Conservation (phyloP, 228 moss, liverwort and hornwort genomes). For the Sphagnum magellanicum region DNA sequence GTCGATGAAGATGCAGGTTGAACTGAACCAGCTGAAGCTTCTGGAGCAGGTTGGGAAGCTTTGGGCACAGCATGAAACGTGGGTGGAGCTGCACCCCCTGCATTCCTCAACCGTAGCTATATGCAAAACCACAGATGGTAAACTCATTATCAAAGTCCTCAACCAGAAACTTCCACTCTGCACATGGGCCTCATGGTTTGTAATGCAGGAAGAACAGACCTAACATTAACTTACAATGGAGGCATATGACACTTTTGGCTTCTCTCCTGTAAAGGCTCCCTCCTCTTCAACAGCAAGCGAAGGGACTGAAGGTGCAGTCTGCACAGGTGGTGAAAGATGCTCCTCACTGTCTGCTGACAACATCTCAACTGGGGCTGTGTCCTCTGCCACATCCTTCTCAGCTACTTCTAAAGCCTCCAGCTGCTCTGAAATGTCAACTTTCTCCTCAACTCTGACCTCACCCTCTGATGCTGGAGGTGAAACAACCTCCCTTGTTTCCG, state of each 20-base stretch:
- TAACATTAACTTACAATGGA: conserved; percentile 27
- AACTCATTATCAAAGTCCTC: background rate
- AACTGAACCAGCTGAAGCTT: conserved; percentile 24
- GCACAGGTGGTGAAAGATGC: conserved; percentile 10
- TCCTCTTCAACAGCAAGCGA: conserved; percentile 8
- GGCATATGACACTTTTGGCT: conserved; percentile 44
- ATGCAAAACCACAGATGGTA: no score
- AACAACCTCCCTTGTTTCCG: conserved; percentile 44
- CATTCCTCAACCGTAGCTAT: conserved; percentile 34
- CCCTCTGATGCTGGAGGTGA: conserved; percentile 26
- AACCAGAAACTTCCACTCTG: background rate
- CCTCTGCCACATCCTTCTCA: conserved; percentile 35
- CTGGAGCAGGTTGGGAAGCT: conserved; percentile 20
- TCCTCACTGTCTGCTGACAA: conserved; percentile 38
- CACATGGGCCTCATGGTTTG: background rate
- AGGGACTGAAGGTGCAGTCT: conserved; percentile 8
- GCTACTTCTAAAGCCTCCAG: conserved; percentile 9
- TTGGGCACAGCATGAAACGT: conserved; percentile 22
- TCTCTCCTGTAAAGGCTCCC: conserved; percentile 10
- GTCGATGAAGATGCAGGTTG: conserved; percentile 5
- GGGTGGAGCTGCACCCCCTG: conserved; percentile 9
- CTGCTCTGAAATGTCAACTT: conserved; percentile 21
- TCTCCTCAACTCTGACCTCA: conserved; percentile 38
- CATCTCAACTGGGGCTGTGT: conserved; percentile 23
- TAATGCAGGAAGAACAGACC: background rate